Evolutionary conservation across 2,329 filamentous ascomycete species (phyloP).

Genomic region (Trichoderma sp.): DNA sequence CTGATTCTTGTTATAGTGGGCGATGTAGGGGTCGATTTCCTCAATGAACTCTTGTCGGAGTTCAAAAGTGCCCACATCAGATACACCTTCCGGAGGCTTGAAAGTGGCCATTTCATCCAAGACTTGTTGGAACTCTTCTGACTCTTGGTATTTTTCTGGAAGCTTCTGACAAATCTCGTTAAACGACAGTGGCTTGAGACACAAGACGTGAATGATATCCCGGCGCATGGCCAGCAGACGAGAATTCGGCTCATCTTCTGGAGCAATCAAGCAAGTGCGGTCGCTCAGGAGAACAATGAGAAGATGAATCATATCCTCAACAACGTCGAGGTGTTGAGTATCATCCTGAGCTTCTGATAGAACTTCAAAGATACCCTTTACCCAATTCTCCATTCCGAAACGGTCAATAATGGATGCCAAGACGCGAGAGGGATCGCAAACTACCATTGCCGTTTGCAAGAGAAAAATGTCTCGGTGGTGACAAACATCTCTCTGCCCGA

Average conservation of each 20-base stretch:
- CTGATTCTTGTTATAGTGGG: constrained; percentile 95
- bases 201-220: constrained; percentile 89
- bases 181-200: constrained; percentile 94
- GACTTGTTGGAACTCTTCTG: constrained; percentile 81
- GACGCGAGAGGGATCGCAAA: constrained; percentile 79
- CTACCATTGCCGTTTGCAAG: constrained; percentile 82
- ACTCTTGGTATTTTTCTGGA: constrained; percentile 84
- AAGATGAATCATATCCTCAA: constrained; percentile 93
- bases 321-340: constrained; percentile 81
- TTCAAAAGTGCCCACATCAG: constrained; percentile 92
- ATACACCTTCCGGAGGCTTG: constrained; percentile 84
- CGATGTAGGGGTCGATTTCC: constrained; percentile 90
- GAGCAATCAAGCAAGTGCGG: constrained; percentile 72
- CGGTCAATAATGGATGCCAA: constrained; percentile 88
- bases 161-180: constrained; percentile 85
- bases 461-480: constrained; percentile 95
- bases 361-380: constrained; percentile 74
- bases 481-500: constrained; percentile 84
- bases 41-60: constrained; percentile 82
- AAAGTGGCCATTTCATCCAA: constrained; percentile 86
- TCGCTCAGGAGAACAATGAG: constrained; percentile 89
- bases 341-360: constrained; percentile 78
- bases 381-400: constrained; percentile 85
- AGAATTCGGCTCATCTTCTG: constrained; percentile 62
- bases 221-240: constrained; percentile 73